phyloP scores from a whole-genome alignment of 176 grass and related monocot genomes.

The Leersia perrieri region DNA sequence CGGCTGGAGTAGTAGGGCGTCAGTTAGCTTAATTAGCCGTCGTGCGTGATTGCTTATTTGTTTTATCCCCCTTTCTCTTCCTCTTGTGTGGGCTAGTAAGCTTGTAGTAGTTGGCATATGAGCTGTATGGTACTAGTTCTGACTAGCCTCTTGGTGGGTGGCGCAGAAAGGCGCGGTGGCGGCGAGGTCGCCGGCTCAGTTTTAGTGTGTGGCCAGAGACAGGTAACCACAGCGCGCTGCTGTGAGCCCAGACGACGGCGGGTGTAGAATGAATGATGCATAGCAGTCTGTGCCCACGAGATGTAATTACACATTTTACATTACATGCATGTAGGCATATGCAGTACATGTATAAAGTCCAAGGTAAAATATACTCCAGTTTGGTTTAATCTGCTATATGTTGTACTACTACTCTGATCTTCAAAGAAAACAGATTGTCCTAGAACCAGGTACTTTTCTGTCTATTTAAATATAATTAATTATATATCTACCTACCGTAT shows the following conservation, averaged over 20 bases:
- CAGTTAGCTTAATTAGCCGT: neutral
- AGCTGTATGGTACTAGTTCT: constrained; percentile 24
- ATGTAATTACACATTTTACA: constrained; percentile 3
- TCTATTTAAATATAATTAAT: no score
- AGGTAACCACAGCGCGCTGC: neutral
- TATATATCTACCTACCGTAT: no score
- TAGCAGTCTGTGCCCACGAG: neutral
- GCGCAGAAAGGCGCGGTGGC: no score
- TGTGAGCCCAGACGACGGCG: neutral
- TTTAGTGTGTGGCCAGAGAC: constrained; percentile 50
- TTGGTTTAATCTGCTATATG: no score
- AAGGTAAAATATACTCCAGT: no score
- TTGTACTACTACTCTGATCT: no score
- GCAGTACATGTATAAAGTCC: neutral
- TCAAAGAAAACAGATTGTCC: no score
- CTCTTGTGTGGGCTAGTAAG: no score
- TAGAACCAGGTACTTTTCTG: no score
- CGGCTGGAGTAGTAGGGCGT: constrained; percentile 21
- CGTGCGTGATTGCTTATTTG: neutral
- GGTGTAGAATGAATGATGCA: constrained; percentile 21
- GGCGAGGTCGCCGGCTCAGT: constrained; percentile 31
- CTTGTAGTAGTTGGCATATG: no score
- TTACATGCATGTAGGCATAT: neutral
- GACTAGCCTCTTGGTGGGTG: neutral
- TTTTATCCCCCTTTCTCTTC: no score